Conservation (phyloP, 192 early-diverging fungal species). For the Mortierella hygrophila region DNA sequence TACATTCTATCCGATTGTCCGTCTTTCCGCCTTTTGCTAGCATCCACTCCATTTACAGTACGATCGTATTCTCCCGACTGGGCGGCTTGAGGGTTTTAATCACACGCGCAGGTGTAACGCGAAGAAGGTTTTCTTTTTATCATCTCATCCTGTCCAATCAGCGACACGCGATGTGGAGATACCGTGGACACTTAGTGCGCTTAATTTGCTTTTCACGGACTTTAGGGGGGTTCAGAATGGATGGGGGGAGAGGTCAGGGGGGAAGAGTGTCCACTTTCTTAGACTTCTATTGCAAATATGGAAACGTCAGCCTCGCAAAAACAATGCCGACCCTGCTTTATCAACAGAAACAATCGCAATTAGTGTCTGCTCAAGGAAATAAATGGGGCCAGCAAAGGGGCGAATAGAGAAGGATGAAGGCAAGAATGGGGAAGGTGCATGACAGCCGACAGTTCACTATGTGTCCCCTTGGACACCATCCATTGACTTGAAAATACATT, state of each 20-base stretch:
- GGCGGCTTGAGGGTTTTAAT: not conserved
- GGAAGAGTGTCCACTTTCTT: not conserved
- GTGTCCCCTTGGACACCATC: not conserved
- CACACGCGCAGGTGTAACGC: conserved; percentile 26
- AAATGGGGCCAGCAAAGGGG: not conserved
- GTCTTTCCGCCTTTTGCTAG: not conserved
- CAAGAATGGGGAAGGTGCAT: not conserved
- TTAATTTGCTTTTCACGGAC: conserved; percentile 17
- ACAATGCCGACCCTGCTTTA: not conserved
- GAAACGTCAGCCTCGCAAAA: not conserved
- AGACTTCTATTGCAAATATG: not conserved
- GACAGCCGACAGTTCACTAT: not conserved
- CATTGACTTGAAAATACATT: not conserved
- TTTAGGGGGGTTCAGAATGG: not conserved
- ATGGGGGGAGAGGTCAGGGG: not conserved
- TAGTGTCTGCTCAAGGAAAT: not conserved
- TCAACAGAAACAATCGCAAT: not conserved
- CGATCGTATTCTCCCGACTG: too few species aligned
- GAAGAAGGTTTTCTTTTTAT: conserved; percentile 21
- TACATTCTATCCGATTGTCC: not conserved
- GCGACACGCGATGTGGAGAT: conserved; percentile 26
- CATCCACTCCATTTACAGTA: too few species aligned
- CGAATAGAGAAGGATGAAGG: not conserved
- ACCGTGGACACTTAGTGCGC: not conserved
- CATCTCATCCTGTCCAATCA: conserved; percentile 13